These are phyloP conservation scores for Coniochaeta pulveracea DNA, from an alignment of 2,329 filamentous ascomycete genomes.

Conservation along the genomic window DNA sequence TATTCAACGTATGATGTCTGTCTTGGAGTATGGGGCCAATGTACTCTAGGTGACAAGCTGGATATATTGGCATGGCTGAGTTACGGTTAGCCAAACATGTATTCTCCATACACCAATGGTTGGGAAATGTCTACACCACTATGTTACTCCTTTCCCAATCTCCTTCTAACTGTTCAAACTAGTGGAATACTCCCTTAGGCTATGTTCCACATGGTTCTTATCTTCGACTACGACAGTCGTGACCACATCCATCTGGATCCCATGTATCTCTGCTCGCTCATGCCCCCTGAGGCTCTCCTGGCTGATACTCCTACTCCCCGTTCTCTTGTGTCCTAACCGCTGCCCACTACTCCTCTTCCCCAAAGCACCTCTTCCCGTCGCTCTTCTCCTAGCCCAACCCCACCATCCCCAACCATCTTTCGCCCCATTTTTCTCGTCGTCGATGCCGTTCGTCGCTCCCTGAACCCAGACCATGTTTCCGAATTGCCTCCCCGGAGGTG, in stretches of 20 bases:
- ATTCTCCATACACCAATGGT: too few relatives aligned
- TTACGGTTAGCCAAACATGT: too few relatives aligned
- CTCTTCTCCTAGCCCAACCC: slow-evolving; percentile 1
- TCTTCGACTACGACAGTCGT: slow-evolving; percentile 18
- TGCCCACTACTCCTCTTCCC: slow-evolving; percentile 1
- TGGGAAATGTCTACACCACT: too few relatives aligned
- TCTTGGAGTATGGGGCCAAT: too few relatives aligned
- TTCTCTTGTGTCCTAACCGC: background rate
- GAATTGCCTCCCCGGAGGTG: slow-evolving; percentile 14
- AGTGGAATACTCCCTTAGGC: too few relatives aligned
- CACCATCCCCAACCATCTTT: slow-evolving; percentile 7
- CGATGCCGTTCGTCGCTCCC: slow-evolving; percentile 8
- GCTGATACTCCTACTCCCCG: slow-evolving; percentile 7
- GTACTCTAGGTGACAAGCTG: too few relatives aligned
- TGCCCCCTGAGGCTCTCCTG: slow-evolving; percentile 9
- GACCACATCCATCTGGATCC: slow-evolving; percentile 19
- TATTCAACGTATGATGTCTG: too few relatives aligned
- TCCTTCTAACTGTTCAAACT: too few relatives aligned
- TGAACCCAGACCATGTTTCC: slow-evolving; percentile 21
- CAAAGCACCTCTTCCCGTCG: background rate
- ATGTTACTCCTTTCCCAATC: too few relatives aligned
- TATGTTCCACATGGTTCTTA: too few relatives aligned
- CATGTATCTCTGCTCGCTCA: slow-evolving; percentile 7
- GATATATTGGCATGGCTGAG: too few relatives aligned
- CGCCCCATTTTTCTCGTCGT: slow-evolving; percentile 1